Base-by-base conservation (phyloP, 345 rosid genomes). In the Kandelia obovata region DNA sequence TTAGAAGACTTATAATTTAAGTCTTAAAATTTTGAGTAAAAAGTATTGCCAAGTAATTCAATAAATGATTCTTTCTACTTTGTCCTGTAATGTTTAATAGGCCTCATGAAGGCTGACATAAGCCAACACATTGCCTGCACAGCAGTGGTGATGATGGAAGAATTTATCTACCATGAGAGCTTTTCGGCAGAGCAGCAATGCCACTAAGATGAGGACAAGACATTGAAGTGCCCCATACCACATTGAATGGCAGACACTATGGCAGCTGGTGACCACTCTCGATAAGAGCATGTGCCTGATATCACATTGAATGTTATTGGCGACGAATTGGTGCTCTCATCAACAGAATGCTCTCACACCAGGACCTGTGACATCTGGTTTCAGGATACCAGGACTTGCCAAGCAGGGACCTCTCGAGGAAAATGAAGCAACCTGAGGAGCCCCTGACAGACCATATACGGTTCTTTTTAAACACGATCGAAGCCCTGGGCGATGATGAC, bases 61-160 rank as follows among this genome's bases (percentile, higher is more conserved):
- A 21, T 21, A 21, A 21, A 21, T 21, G 21, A 21, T 21, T 21
- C 21, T 21, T 21, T 21, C 21, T 21, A 21, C 21, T 21, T 21
- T 21, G 21, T 21, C 21, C 21, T 21, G 21, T 21, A 21, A 21
- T 21, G 21, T 21, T 21, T 21, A 21, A 21, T 21, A 21, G 21
- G 21, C 21, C 21, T 21, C 21, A 21, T 21, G 21, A 21, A 21
- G 21, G 21, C 21, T 21, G 21, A 21, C 21, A 21, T 21, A 21
- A 21, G 21, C 21, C 21, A 21, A 21, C 21, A 21, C 21, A 21
- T 21, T 21, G 21, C 21, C 21, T 21, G 21, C 21, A 21, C 21
- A 43, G 81, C 79, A 0, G 85, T 74, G n/a, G 89, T 85, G 35
- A 87, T 80, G 4, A 85, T 74, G 21, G 92, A 86, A n/a, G 89